Evolutionary conservation across 1,139 yeast genomes (phyloP).

Genomic region (Suhomyces guaymorum): DNA sequence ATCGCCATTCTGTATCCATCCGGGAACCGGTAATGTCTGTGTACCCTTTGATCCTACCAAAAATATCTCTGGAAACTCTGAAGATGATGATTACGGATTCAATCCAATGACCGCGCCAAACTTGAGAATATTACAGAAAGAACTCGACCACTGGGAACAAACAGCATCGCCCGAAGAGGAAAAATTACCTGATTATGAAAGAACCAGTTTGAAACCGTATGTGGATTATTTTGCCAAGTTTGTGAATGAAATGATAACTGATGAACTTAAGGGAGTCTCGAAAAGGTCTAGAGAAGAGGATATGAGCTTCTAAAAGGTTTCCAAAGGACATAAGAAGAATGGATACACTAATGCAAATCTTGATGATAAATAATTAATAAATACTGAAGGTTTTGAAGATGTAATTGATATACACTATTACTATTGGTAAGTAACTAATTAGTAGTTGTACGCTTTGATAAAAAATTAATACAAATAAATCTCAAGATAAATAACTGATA

Average conservation of each 20-base stretch:
- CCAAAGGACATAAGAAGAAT: too few species aligned
- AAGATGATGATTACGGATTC: slow-evolving; percentile 55
- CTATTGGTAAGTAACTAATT: too few species aligned
- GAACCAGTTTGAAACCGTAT: slow-evolving; percentile 73
- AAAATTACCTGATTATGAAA: slow-evolving; percentile 50
- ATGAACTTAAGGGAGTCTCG: slow-evolving; percentile 46
- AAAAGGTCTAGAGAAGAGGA: slow-evolving; percentile 50
- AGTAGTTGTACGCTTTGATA: too few species aligned
- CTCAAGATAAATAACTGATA: too few species aligned
- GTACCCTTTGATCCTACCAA: slow-evolving; percentile 77
- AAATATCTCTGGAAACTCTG: slow-evolving; percentile 35
- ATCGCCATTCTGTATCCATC: slow-evolving; percentile 98
- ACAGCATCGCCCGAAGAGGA: slow-evolving; percentile 27
- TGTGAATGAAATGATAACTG: slow-evolving; percentile 57
- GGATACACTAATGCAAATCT: too few species aligned
- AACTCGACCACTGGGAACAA: slow-evolving; percentile 48
- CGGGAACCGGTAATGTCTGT: slow-evolving; percentile 96
- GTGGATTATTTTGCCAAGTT: slow-evolving; percentile 68
- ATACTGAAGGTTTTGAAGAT: too few species aligned
- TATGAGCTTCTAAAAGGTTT: slow-evolving; percentile 22
- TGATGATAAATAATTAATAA: too few species aligned
- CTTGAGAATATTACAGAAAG: slow-evolving; percentile 58
- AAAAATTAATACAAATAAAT: too few species aligned
- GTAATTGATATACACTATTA: too few species aligned
- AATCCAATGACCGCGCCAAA: slow-evolving; percentile 84